phyloP scores from a whole-genome alignment of 805 yeast species.

The Kodamaea laetipori region DNA sequence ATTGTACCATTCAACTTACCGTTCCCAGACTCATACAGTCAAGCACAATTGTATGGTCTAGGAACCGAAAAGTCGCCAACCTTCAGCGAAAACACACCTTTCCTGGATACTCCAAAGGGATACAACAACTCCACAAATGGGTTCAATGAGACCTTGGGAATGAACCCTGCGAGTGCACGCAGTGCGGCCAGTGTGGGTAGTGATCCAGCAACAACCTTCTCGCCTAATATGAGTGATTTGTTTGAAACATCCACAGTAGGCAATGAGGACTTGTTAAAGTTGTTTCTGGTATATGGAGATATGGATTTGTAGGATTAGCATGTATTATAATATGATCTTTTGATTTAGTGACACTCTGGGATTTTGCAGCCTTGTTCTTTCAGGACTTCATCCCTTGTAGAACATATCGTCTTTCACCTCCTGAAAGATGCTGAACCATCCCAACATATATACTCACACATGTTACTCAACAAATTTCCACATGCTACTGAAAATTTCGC shows the following conservation, averaged over 20 bases:
- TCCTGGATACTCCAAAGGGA: background rate
- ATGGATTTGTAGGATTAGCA: slow-evolving; percentile 22
- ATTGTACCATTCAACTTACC: slow-evolving; percentile 12
- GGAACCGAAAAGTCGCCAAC: slow-evolving; percentile 2
- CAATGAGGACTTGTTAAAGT: slow-evolving; percentile 37
- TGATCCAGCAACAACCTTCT: background rate
- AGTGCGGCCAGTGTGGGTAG: slow-evolving; percentile 1
- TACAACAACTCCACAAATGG: too few relatives aligned
- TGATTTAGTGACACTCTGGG: too few relatives aligned
- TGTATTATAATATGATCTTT: background rate
- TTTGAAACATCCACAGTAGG: slow-evolving; percentile 10
- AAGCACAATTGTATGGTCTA: slow-evolving; percentile 5
- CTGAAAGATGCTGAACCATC: too few relatives aligned
- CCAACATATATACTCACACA: too few relatives aligned
- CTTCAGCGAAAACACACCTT: slow-evolving; percentile 3
- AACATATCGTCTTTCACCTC: too few relatives aligned
- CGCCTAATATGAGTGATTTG: slow-evolving; percentile 3
- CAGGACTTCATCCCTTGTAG: too few relatives aligned
- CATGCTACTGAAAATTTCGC: too few relatives aligned
- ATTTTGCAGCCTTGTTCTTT: too few relatives aligned
- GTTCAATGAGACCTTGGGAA: background rate
- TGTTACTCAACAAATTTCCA: too few relatives aligned
- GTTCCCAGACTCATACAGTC: slow-evolving; percentile 10
- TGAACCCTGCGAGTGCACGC: background rate
- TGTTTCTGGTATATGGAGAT: slow-evolving; percentile 40